Percentiles rank a stretch among this genome's conserved stretches.
Evolutionary conservation across 2,329 filamentous ascomycete genomes (phyloP).

Genomic region (Zymoseptoria pseudotritici): DNA sequence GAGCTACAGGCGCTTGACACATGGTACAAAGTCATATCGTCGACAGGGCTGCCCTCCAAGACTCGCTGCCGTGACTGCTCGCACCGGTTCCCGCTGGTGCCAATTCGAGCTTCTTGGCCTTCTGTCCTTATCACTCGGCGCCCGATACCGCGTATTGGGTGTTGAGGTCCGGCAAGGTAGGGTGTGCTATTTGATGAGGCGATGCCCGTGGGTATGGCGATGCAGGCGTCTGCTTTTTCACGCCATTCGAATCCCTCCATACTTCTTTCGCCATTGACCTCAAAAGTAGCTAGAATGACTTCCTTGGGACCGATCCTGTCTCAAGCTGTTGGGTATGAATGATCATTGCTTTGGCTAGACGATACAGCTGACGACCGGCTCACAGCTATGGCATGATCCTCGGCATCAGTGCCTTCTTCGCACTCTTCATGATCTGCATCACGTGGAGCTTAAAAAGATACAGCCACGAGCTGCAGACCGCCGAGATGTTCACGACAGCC

Average conservation of each 20-base stretch:
- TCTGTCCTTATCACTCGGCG: neutral
- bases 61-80: neutral
- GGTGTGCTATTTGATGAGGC: neutral
- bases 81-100: neutral
- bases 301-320: neutral
- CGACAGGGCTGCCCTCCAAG: neutral
- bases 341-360: neutral
- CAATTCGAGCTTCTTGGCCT: neutral
- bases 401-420: conserved; percentile 20
- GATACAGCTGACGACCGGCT: neutral
- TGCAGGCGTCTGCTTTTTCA: neutral
- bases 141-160: neutral
- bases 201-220: neutral
- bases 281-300: neutral
- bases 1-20: neutral
- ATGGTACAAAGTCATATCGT: neutral
- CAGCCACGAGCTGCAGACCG: conserved; percentile 63
- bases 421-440: conserved; percentile 53
- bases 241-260: neutral
- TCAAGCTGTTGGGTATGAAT: neutral
- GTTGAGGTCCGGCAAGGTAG: neutral
- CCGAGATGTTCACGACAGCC: conserved; percentile 84
- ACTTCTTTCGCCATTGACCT: neutral
- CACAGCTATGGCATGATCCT: neutral
- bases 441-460: conserved; percentile 35